phyloP scores from a whole-genome alignment of 1,139 yeast species.

The Lodderomyces parapsilosis region DNA sequence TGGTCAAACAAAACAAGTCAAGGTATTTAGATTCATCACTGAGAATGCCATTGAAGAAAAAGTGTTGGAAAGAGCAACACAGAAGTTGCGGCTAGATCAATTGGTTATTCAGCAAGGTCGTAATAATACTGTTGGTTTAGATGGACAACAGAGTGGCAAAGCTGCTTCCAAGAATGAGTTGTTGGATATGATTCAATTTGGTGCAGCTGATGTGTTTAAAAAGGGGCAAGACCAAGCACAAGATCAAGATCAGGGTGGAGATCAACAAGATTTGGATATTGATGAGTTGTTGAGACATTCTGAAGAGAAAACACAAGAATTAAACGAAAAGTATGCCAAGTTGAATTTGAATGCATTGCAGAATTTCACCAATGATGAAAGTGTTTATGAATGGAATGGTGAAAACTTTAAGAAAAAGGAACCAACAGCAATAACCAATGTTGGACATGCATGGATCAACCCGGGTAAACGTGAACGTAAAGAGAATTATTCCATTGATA shows the following conservation, averaged over 20 bases:
- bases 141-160: slow-evolving; percentile 37
- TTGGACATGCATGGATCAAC: slow-evolving; percentile 63
- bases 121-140: slow-evolving; percentile 30
- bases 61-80: slow-evolving; percentile 77
- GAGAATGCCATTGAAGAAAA: slow-evolving; percentile 83
- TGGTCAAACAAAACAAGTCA: slow-evolving; percentile 81
- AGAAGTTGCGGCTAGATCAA: slow-evolving; percentile 73
- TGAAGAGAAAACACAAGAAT: slow-evolving; percentile 59
- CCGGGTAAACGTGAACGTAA: slow-evolving; percentile 79
- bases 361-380: slow-evolving; percentile 60
- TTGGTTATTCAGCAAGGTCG: slow-evolving; percentile 80
- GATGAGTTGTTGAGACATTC: slow-evolving; percentile 61
- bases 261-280: slow-evolving; percentile 54
- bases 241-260: slow-evolving; percentile 7
- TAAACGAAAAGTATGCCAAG: slow-evolving; percentile 62
- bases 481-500: slow-evolving; percentile 75
- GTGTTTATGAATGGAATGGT: slow-evolving; percentile 87
- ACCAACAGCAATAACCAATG: slow-evolving; percentile 35
- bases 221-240: slow-evolving; percentile 11
- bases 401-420: slow-evolving; percentile 72
- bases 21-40: slow-evolving; percentile 72
- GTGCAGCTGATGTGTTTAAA: slow-evolving; percentile 65
- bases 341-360: slow-evolving; percentile 76
- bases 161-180: slow-evolving; percentile 67
- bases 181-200: slow-evolving; percentile 77